Evolutionary conservation across 1,139 yeast species (phyloP), one percentile per base, ranked within the genome.

Genomic region (Kodamaea suecica): DNA sequence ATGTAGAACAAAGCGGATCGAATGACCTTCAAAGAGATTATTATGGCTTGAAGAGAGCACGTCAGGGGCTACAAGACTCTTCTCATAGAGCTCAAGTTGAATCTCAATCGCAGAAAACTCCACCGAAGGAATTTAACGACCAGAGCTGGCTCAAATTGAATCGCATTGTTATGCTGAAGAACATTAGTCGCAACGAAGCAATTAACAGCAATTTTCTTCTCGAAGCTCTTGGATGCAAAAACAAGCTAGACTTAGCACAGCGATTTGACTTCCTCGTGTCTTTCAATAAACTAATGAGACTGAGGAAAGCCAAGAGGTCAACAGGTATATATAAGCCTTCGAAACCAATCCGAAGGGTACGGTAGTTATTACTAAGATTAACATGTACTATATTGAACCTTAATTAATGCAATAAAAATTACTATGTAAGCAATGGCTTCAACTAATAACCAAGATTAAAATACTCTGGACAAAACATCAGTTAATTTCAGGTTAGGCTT

Each of bases 401-500:
- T n/a, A n/a, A n/a, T n/a, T n/a, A n/a, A n/a, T n/a, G n/a, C n/a
- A n/a, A n/a, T n/a, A n/a, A n/a, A n/a, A n/a, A n/a, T n/a, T n/a
- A n/a, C n/a, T n/a, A n/a, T n/a, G n/a, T n/a, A n/a, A n/a, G n/a
- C n/a, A n/a, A n/a, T n/a, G n/a, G 23, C 23, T 20, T 10, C 23
- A 20, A 21, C 17, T 15, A 13, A 5, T n/a, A n/a, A n/a, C n/a
- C n/a, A n/a, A n/a, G n/a, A 14, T 36, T 34, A 55, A 31, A 55
- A 56, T 2, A 56, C 57, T 34, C 59, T 59, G 2, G 71, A 63
- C 40, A 70, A 59, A 23, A 80, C 80, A 23, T 57, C 65, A 29
- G 63, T 63, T 37, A 80, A 59, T 35, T 71, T 68, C 8, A 63
- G 65, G 24, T 61, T 53, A 15, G 72, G 70, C 43, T 64, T 63